A percentile compares a stretch with the other conserved stretches of the same genome.
Evolutionary conservation across 371 early-diverging fungal genomes (phyloP).

Genomic region (Rhizomucor miehei): DNA sequence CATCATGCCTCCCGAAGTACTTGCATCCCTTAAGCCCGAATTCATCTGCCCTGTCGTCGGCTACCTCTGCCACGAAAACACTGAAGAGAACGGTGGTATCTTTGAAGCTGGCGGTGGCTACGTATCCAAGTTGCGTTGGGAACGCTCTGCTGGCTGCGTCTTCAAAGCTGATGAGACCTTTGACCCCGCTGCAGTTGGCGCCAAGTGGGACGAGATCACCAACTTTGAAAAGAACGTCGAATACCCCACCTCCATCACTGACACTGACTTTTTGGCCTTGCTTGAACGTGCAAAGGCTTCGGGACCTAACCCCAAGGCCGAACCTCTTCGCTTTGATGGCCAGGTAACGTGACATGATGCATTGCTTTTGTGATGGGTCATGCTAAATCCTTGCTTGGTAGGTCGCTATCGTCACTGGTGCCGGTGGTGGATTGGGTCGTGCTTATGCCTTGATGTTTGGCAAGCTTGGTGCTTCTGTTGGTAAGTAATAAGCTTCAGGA

Average conservation of each 20-base stretch:
- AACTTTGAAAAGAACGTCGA: conserved; percentile 66
- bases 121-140: conserved; percentile 90
- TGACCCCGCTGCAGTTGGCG: conserved; percentile 78
- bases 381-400: conserved; percentile 1
- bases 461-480: conserved; percentile 73
- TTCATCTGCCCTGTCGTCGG: conserved; percentile 95
- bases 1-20: conserved; percentile 91
- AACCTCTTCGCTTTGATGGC: conserved; percentile 77
- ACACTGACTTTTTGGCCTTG: conserved; percentile 83
- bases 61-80: conserved; percentile 87
- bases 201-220: conserved; percentile 73
- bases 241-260: conserved; percentile 76
- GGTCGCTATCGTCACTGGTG: conserved; percentile 91
- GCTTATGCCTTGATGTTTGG: conserved; percentile 86
- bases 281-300: conserved; percentile 75
- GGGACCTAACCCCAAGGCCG: conserved; percentile 55
- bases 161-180: conserved; percentile 91
- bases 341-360: conserved; percentile 19
- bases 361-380: not conserved
- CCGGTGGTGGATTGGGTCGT: conserved; percentile 89
- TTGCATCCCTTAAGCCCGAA: conserved; percentile 93
- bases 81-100: conserved; percentile 82
- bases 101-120: conserved; percentile 97
- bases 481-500: conserved; percentile 10
- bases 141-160: conserved; percentile 86